Evolutionary conservation across 306 rosid species (phyloP).

Genomic region (Malus fusca): DNA sequence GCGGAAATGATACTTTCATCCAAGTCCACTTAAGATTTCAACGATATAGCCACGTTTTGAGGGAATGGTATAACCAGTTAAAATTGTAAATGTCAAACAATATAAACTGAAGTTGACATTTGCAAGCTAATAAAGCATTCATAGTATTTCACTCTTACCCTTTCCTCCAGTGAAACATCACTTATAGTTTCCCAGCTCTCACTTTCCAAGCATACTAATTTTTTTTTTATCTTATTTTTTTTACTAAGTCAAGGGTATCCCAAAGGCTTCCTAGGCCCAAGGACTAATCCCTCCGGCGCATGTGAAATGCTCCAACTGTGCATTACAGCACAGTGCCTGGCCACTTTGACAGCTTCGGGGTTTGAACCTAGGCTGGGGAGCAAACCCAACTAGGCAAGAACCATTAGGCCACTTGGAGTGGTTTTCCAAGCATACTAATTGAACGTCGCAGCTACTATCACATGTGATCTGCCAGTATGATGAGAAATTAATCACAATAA

Average conservation of each 20-base stretch:
- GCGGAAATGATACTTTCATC: neutral
- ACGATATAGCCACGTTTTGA: neutral
- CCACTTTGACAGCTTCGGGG: too few relatives aligned
- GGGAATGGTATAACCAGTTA: neutral
- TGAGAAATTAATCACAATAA: neutral
- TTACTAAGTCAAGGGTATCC: too few relatives aligned
- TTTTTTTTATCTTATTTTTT: too few relatives aligned
- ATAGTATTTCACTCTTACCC: slow-evolving; percentile 25
- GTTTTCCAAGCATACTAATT: slow-evolving; percentile 24
- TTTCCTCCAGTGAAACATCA: slow-evolving; percentile 19
- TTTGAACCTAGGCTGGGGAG: too few relatives aligned
- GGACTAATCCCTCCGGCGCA: too few relatives aligned
- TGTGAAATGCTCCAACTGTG: too few relatives aligned
- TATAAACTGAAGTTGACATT: neutral
- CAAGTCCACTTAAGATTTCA: neutral
- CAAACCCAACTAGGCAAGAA: too few relatives aligned
- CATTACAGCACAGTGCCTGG: too few relatives aligned
- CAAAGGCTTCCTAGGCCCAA: too few relatives aligned
- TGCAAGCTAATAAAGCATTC: neutral
- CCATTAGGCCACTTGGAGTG: too few relatives aligned
- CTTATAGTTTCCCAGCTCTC: slow-evolving; percentile 27
- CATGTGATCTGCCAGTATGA: slow-evolving; percentile 21
- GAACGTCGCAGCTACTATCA: slow-evolving; percentile 22
- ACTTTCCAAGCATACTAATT: neutral
- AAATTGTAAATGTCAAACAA: too few relatives aligned